A percentile compares a stretch with the other conserved stretches of the same genome.
phyloP scores from a whole-genome alignment of 2,329 filamentous ascomycete species.

The Dactylonectria macrodidyma region DNA sequence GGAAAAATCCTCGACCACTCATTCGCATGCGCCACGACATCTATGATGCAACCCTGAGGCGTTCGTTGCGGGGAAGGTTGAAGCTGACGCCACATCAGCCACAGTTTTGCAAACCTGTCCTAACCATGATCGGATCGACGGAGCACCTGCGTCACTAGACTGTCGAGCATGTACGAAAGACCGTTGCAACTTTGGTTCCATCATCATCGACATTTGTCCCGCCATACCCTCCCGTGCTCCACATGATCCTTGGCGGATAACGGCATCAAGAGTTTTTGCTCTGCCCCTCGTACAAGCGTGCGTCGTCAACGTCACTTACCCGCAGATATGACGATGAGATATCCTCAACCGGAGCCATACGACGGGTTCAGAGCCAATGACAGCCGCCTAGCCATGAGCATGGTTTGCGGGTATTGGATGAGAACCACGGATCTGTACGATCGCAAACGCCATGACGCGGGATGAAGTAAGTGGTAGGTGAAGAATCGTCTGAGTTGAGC shows the following conservation, averaged over 20 bases:
- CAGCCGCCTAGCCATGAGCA: slow-evolving; percentile 31
- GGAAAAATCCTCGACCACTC: slow-evolving; percentile 3
- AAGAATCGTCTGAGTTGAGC: slow-evolving; percentile 6
- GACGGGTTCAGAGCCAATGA: slow-evolving; percentile 13
- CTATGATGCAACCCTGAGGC: slow-evolving; percentile 33
- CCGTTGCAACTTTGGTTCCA: not conserved
- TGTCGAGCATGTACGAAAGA: slow-evolving; percentile 19
- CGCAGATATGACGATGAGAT: slow-evolving; percentile 43
- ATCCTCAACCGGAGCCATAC: slow-evolving; percentile 25
- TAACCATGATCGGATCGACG: slow-evolving; percentile 30
- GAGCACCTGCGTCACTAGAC: slow-evolving; percentile 32
- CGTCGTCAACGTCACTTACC: slow-evolving; percentile 46
- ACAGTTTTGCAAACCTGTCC: slow-evolving; percentile 35
- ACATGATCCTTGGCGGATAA: slow-evolving; percentile 40
- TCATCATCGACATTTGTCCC: slow-evolving; percentile 8
- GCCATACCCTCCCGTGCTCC: slow-evolving; percentile 32
- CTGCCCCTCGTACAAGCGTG: slow-evolving; percentile 11
- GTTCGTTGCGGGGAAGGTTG: slow-evolving; percentile 32
- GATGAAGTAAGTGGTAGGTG: slow-evolving; percentile 39
- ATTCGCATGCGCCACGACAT: slow-evolving; percentile 28
- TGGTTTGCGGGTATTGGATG: slow-evolving; percentile 24
- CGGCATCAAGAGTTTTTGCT: slow-evolving; percentile 7
- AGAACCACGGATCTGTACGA: slow-evolving; percentile 29
- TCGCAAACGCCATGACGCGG: slow-evolving; percentile 45
- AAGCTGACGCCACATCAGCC: slow-evolving; percentile 48